Base-by-base conservation (phyloP, 257 asterid species). In the Oldenlandia corymbosa region DNA sequence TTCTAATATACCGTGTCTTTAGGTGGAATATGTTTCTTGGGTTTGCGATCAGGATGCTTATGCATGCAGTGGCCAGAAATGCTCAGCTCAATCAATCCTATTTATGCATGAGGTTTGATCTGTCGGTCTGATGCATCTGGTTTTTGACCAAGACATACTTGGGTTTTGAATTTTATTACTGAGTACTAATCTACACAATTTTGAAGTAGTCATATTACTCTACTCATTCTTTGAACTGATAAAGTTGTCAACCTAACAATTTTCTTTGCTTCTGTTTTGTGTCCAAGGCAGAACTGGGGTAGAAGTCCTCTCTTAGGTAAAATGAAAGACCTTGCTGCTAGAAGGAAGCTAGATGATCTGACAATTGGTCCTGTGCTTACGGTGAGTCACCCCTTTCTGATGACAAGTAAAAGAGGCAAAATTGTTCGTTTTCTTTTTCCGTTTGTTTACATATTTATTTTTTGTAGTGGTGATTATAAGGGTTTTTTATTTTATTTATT, bases 1-100 rank as follows among this genome's bases (percentile, higher is more conserved):
- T 1, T 34, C 27, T 5, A n/a, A 18, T 24, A 48, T 24, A 9
- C 34, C 43, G 24, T 56, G 63, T 63, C 39, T 46, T n/a, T 72
- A 89, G 99, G 94, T 84, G 67, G 95, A 89, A 66, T 89, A 89
- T 66, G 84, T 87, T 68, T 91, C 99, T 17, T 92, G 96, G 99
- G 97, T 92, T 32, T 89, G 97, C 71, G 99, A 92, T 79, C 99
- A 89, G 82, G 99, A 92, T 55, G 99, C 97, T 10, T 92, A 87
- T 68, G 99, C 99, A 18, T 92, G 99, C 60, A 92, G 96, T 34
- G 99, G 99, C 41, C 99, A 89, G 73, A 92, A 92, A 76, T 92
- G 99, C 77, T 92, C 97, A 0, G 97, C 97, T 24, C 97, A 92
- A 56, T 92, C 99, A 14, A 75, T 92, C 55, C 68, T 92, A 30